Evolutionary conservation across 1,139 yeast species (phyloP).

Genomic region (Pichia terricola): DNA sequence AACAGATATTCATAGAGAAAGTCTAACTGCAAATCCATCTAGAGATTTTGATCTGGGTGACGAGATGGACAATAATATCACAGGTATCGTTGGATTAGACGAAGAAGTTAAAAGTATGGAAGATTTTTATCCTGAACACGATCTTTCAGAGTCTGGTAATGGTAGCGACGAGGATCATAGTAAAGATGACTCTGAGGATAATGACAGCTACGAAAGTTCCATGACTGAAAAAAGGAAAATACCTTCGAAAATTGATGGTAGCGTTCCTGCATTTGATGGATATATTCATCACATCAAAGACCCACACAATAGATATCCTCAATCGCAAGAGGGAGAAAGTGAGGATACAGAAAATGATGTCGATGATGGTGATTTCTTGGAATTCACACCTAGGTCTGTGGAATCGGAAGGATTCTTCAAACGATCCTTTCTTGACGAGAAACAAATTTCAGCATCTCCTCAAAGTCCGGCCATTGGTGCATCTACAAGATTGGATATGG

Average conservation of each 20-base stretch:
- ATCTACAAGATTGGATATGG: constrained; percentile 4
- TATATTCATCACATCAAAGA: too few relatives aligned
- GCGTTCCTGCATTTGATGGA: too few relatives aligned
- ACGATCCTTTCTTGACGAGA: too few relatives aligned
- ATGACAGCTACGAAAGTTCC: too few relatives aligned
- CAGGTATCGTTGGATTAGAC: too few relatives aligned
- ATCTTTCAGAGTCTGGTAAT: constrained; percentile 6
- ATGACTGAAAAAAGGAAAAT: too few relatives aligned
- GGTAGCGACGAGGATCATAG: neutral
- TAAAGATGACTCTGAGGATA: constrained; percentile 1
- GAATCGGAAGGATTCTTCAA: too few relatives aligned
- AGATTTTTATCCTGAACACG: constrained; percentile 11
- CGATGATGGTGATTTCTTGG: neutral
- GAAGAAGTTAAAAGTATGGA: constrained; percentile 3
- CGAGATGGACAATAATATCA: constrained; percentile 11
- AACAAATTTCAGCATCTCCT: too few relatives aligned
- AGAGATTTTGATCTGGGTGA: constrained; percentile 11
- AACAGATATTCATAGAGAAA: constrained; percentile 1
- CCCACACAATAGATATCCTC: neutral
- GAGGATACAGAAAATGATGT: neutral
- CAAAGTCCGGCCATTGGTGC: neutral
- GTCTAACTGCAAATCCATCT: neutral
- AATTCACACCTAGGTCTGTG: constrained; percentile 8
- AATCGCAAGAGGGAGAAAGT: neutral
- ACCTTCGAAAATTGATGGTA: too few relatives aligned